phyloP scores from a whole-genome alignment of 306 rosid species.

The Calophaca sinica region DNA sequence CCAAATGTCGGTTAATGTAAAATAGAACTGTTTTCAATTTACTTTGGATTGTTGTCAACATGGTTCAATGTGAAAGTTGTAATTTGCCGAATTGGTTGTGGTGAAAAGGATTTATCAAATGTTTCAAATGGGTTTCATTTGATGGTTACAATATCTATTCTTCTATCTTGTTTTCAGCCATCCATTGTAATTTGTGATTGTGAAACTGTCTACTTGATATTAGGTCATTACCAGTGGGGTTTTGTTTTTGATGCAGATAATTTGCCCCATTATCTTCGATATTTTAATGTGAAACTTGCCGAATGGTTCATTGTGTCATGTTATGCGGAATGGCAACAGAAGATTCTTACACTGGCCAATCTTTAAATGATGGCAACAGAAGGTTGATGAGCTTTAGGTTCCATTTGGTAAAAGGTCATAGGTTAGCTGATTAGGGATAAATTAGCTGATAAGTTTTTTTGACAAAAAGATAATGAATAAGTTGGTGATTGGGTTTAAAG shows the following conservation, averaged over 20 bases:
- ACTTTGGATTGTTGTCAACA: constrained; percentile 45
- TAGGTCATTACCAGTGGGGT: background rate
- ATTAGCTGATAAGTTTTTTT: no score
- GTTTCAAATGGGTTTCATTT: background rate
- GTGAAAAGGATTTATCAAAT: background rate
- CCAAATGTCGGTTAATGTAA: constrained; percentile 45
- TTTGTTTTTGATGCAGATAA: background rate
- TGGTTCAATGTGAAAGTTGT: constrained; percentile 41
- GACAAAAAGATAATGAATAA: no score
- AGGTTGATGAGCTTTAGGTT: no score
- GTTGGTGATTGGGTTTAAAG: no score
- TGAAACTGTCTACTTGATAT: background rate
- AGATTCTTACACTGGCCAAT: no score
- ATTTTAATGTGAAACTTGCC: background rate
- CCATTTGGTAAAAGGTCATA: no score
- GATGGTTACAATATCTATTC: background rate
- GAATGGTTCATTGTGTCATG: background rate
- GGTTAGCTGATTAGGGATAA: no score
- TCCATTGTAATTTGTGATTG: constrained; percentile 3
- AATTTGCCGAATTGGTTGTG: constrained; percentile 30
- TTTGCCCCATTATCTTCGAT: background rate
- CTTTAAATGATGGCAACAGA: no score
- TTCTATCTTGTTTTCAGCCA: background rate
- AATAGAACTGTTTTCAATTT: constrained; percentile 44
- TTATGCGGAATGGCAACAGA: no score